Conservation (phyloP, 768 basidiomycete species). For the Omphalotus guepiniiformis region DNA sequence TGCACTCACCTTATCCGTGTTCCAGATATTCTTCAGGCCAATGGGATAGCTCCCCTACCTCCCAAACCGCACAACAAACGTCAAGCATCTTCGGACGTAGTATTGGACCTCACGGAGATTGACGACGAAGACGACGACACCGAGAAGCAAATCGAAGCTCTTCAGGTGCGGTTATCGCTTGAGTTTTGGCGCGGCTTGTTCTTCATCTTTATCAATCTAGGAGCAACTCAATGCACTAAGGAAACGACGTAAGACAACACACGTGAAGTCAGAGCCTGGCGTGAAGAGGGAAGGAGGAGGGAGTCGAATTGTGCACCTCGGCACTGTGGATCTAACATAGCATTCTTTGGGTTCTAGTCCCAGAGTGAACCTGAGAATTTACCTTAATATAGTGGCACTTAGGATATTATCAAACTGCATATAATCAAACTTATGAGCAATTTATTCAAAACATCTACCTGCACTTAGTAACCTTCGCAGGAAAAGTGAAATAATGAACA, state of each 20-base stretch:
- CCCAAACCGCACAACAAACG: no score
- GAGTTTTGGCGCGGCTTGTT: no score
- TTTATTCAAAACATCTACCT: no score
- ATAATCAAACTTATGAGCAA: no score
- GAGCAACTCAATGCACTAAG: neutral
- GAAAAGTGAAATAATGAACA: no score
- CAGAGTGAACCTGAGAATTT: no score
- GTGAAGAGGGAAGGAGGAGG: neutral
- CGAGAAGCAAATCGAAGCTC: neutral
- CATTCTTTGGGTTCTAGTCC: no score
- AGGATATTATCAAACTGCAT: no score
- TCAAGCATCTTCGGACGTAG: neutral
- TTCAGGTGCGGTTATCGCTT: neutral
- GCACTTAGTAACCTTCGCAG: no score
- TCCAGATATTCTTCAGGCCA: constrained; percentile 4
- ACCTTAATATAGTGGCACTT: no score
- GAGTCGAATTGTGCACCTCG: no score
- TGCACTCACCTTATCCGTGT: neutral
- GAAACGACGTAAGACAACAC: neutral
- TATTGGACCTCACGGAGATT: neutral
- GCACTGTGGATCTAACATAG: no score
- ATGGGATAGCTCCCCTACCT: neutral
- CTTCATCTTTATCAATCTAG: neutral
- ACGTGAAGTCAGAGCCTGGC: neutral
- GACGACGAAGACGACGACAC: neutral